A percentile compares a stretch with the other conserved stretches of the same genome.
Conservation (phyloP, 169 alveolate species). For the Toxoplasma gondii region DNA sequence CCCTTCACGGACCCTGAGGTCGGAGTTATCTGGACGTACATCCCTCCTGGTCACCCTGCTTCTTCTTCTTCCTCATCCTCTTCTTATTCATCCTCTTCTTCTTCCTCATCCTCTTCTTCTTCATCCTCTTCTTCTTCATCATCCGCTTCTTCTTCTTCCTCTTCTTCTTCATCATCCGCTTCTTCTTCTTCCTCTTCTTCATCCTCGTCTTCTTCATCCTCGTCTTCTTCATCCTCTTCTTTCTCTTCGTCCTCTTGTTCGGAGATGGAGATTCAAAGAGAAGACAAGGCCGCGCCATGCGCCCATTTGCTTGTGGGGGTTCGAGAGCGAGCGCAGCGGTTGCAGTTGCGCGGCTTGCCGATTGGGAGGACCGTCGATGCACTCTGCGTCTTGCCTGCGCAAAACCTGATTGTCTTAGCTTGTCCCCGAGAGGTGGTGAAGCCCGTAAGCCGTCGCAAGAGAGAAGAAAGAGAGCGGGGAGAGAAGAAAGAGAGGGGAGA, state of each 20-base stretch:
- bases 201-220: no score
- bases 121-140: not conserved
- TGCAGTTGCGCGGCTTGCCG: constrained; percentile 42
- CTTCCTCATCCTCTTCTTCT: not conserved
- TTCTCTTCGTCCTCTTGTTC: no score
- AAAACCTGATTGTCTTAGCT: constrained; percentile 12
- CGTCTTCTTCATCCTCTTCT: no score
- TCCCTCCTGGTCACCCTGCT: constrained; percentile 22
- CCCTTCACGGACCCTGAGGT: constrained; percentile 44
- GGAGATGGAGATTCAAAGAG: no score
- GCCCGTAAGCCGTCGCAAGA: not conserved
- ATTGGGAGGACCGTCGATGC: constrained; percentile 52
- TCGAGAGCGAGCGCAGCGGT: constrained; percentile 56
- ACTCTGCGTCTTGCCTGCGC: constrained; percentile 29
- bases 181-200: no score
- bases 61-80: not conserved
- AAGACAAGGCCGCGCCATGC: no score
- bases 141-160: not conserved
- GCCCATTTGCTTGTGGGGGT: constrained; percentile 52
- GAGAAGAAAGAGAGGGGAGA: not conserved
- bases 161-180: not conserved
- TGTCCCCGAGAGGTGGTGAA: constrained; percentile 45
- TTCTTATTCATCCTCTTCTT: constrained; percentile 25
- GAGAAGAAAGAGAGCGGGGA: not conserved
- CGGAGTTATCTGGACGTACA: constrained; percentile 38